Conservation (phyloP, 2,329 filamentous ascomycete genomes). For the Penicillium sp. region DNA sequence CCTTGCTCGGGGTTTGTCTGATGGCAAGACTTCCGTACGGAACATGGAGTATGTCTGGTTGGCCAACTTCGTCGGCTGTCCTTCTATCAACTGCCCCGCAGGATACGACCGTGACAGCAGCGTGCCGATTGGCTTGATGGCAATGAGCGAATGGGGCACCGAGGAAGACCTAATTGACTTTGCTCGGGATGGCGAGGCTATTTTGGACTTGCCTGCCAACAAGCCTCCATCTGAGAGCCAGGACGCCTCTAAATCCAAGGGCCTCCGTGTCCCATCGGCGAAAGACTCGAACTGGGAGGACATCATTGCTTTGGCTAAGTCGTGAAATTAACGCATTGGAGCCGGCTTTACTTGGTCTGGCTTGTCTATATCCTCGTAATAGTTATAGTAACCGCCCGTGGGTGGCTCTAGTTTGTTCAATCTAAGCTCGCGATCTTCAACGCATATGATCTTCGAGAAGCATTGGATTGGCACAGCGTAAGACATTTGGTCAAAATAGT, state of each 20-base stretch:
- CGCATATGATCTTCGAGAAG: too few relatives aligned
- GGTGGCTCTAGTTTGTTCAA: background rate
- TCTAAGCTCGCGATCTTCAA: too few relatives aligned
- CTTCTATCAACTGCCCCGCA: constrained; percentile 68
- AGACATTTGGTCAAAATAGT: too few relatives aligned
- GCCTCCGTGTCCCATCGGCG: constrained; percentile 28
- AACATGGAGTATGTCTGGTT: constrained; percentile 85
- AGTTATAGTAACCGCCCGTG: background rate
- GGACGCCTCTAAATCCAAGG: constrained; percentile 12
- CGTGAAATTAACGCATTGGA: background rate
- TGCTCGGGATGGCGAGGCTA: constrained; percentile 50
- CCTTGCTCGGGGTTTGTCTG: constrained; percentile 59
- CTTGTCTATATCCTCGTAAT: background rate
- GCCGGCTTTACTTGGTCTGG: background rate
- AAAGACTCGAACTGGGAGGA: constrained; percentile 36
- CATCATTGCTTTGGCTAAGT: constrained; percentile 29
- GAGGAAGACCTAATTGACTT: constrained; percentile 52
- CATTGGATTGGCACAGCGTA: too few relatives aligned
- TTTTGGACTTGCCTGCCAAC: constrained; percentile 35
- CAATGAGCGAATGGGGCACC: constrained; percentile 53
- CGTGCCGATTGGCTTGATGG: constrained; percentile 52
- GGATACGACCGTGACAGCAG: constrained; percentile 56
- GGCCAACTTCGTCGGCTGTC: constrained; percentile 75
- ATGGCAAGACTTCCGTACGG: constrained; percentile 67
- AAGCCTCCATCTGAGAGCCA: constrained; percentile 3